Evolutionary conservation across 345 rosid genomes (phyloP).

Genomic region (Corchorus capsularis): DNA sequence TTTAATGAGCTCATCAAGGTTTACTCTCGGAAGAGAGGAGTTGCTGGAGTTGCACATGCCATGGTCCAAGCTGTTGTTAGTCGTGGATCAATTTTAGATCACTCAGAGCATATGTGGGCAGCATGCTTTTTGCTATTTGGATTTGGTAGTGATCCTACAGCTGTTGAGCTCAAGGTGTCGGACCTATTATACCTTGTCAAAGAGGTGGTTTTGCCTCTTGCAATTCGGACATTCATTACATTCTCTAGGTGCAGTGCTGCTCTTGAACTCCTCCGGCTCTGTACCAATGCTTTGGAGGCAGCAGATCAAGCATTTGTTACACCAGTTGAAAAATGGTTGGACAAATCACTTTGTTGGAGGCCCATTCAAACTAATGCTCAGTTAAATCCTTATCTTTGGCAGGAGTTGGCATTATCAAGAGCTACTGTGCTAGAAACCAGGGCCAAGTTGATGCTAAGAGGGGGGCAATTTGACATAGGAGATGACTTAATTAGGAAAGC

Average conservation of each 20-base stretch:
- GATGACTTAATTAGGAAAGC: conserved; percentile 92
- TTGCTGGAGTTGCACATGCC: conserved; percentile 52
- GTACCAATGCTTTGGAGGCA: conserved; percentile 83
- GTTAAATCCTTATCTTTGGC: conserved; percentile 86
- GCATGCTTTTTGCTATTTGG: conserved; percentile 79
- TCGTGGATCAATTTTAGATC: conserved; percentile 58
- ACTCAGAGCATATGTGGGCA: conserved; percentile 82
- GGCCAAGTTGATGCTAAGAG: conserved; percentile 86
- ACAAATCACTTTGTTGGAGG: conserved; percentile 88
- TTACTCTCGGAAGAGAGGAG: conserved; percentile 61
- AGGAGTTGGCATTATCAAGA: conserved; percentile 84
- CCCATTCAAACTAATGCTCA: conserved; percentile 86
- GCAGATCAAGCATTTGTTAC: conserved; percentile 86
- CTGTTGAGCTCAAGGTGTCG: conserved; percentile 64
- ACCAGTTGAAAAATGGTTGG: conserved; percentile 85
- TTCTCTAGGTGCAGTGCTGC: conserved; percentile 85
- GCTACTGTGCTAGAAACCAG: conserved; percentile 91
- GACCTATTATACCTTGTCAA: conserved; percentile 64
- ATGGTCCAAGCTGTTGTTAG: conserved; percentile 72
- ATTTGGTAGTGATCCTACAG: conserved; percentile 64
- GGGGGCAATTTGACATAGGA: conserved; percentile 78
- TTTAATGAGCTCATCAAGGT: conserved; percentile 72
- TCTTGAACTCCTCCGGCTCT: conserved; percentile 79
- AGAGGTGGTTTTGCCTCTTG: conserved; percentile 73
- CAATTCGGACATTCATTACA: conserved; percentile 65